These are phyloP conservation scores for Brachypodium distachyon DNA, from an alignment of 202 grass and related monocot genomes.

Conservation along the genomic window DNA sequence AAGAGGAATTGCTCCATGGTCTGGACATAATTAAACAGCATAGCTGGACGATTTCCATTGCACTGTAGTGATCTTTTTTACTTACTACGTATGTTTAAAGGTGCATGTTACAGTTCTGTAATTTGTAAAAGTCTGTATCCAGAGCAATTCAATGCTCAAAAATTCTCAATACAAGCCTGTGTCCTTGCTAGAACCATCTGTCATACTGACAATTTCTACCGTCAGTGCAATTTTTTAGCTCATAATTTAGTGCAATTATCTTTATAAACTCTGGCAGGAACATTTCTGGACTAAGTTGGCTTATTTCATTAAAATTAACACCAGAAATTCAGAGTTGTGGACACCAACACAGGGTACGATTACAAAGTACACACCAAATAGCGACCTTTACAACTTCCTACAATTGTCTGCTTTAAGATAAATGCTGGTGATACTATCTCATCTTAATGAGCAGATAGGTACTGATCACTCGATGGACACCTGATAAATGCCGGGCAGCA, in stretches of 20 bases:
- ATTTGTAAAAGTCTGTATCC: background rate
- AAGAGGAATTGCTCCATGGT: background rate
- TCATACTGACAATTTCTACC: background rate
- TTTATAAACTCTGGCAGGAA: background rate
- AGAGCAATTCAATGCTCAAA: background rate
- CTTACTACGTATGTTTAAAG: background rate
- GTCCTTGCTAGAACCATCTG: background rate
- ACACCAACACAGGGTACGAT: background rate
- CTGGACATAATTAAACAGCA: background rate
- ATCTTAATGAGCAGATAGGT: background rate
- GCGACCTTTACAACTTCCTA: background rate
- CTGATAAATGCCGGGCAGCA: slow-evolving; percentile 15
- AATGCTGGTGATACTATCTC: background rate
- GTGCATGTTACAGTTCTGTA: background rate
- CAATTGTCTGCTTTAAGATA: background rate
- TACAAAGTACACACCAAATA: background rate
- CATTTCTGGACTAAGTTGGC: background rate
- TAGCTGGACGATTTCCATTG: background rate
- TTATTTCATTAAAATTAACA: slow-evolving; percentile 12
- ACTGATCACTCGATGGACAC: slow-evolving; percentile 38
- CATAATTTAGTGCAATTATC: background rate
- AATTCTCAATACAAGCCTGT: background rate
- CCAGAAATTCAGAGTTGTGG: background rate
- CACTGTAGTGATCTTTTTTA: background rate
- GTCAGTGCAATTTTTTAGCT: too few species aligned